These are phyloP conservation scores for Mimosa bimucronata DNA, from an alignment of 306 rosid genomes.

Conservation along the genomic window DNA sequence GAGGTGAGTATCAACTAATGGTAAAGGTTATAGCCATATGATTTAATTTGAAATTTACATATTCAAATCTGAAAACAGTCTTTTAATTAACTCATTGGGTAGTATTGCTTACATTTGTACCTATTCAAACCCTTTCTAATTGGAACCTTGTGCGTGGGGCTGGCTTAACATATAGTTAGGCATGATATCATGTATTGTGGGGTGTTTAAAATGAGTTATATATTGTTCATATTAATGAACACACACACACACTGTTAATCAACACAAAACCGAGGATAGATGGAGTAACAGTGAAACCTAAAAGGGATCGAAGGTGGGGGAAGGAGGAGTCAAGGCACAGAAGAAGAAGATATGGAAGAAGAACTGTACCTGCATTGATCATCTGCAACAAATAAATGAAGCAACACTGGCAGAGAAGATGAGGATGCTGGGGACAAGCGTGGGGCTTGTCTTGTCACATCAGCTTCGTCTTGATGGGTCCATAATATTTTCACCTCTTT, in stretches of 20 bases:
- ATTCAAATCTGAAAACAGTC: no score
- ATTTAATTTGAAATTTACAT: no score
- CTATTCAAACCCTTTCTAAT: no score
- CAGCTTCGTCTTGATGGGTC: conserved; percentile 43
- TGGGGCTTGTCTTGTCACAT: conserved; percentile 57
- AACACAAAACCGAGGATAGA: conserved; percentile 6
- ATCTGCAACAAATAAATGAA: conserved; percentile 19
- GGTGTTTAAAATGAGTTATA: neutral
- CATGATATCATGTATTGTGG: neutral
- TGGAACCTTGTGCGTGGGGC: no score
- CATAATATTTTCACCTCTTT: conserved; percentile 14
- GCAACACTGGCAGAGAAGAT: conserved; percentile 18
- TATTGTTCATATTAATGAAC: neutral
- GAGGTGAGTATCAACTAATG: no score
- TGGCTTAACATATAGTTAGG: neutral
- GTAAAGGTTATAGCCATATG: no score
- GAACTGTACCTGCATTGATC: neutral
- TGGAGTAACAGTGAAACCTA: conserved; percentile 20
- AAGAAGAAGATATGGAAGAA: neutral
- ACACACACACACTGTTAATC: neutral
- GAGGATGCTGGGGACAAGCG: conserved; percentile 42
- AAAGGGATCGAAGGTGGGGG: neutral
- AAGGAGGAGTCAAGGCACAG: neutral
- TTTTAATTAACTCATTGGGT: no score
- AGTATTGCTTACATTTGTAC: no score